Evolutionary conservation across 106 monocot species (phyloP), one percentile per base, ranked within the genome.

Genomic region (Dendrobium huoshanense): DNA sequence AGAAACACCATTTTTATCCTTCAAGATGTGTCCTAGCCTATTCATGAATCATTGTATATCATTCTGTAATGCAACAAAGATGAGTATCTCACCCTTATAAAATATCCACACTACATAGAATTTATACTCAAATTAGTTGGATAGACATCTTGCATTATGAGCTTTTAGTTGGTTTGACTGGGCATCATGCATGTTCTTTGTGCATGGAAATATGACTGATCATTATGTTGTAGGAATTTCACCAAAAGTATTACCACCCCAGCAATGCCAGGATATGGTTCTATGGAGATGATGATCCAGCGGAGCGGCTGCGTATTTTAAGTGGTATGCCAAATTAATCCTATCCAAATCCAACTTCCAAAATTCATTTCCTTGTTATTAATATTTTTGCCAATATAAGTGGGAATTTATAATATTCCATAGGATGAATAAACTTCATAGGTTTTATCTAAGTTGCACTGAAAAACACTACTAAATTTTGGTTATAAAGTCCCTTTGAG

Each of bases 251-350:
- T 80, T 99, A 99, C 73, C 98, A 99, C 84, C 95, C 98, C 25
- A 93, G 93, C 85, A 99, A 99, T 90, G 89, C 98, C 19, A 93
- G 91, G 84, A 99, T 99, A 79, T 99, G 98, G 98, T 99, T 99
- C 81, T 99, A 99, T 85, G 98, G 98, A 67, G 95, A 99, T 87
- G 98, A 99, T 81, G 87, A 99, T 85, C 88, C 91, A 81, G 82
- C 80, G 81, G 95, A 99, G 82, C 85, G 98, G 6, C 72, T 99
- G 59, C 90, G 86, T 25, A 90, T 95, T 55, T 68, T 99, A 85
- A 92, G 95, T 82, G 95, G 98, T 99, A 91, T 49, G 79, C 11
- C 78, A 75, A 72, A 54, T 44, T 10, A 20, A 19, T 64, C 41
- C 41, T 3, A 20, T 74, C 1, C 15, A 4, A 37, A 33, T 11